These are phyloP conservation scores for Dryas integrifolia DNA, from an alignment of 331 rosid genomes.

Conservation along the genomic window DNA sequence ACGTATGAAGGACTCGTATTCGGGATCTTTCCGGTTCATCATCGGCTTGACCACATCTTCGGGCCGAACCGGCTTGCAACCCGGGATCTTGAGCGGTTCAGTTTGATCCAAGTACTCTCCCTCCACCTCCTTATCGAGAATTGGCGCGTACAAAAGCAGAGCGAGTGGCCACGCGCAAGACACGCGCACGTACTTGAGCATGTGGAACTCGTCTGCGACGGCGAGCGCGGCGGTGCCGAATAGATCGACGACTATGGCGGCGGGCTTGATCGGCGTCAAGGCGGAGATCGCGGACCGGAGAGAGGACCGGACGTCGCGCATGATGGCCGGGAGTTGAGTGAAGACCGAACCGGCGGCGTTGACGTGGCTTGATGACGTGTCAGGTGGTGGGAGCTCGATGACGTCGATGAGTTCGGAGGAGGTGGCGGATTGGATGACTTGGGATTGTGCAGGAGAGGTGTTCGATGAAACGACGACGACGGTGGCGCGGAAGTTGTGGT, in stretches of 20 bases:
- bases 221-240: conserved; percentile 23
- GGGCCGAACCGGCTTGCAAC: conserved; percentile 31
- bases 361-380: conserved; percentile 18
- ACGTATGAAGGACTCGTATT: conserved; percentile 6
- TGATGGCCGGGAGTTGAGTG: conserved; percentile 16
- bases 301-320: conserved; percentile 19
- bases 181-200: conserved; percentile 24
- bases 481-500: conserved; percentile 32
- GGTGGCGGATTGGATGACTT: conserved; percentile 21
- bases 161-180: conserved; percentile 31
- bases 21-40: conserved; percentile 41
- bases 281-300: conserved; percentile 20
- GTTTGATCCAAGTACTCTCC: conserved; percentile 38
- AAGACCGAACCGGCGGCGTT: conserved; percentile 6
- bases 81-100: conserved; percentile 23
- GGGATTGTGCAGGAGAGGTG: conserved; percentile 24
- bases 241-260: conserved; percentile 25
- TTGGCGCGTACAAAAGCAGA: conserved; percentile 6
- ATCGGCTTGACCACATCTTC: conserved; percentile 40
- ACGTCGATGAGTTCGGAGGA: conserved; percentile 9
- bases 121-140: conserved; percentile 23
- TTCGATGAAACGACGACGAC: conserved; percentile 22
- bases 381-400: conserved; percentile 31
- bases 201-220: conserved; percentile 27
- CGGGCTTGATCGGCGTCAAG: conserved; percentile 12